Percentiles rank a stretch among this genome's conserved stretches.
These are phyloP conservation scores for Ophiostoma sp. DNA, from an alignment of 2,329 filamentous ascomycete species.

Conservation along the genomic window DNA sequence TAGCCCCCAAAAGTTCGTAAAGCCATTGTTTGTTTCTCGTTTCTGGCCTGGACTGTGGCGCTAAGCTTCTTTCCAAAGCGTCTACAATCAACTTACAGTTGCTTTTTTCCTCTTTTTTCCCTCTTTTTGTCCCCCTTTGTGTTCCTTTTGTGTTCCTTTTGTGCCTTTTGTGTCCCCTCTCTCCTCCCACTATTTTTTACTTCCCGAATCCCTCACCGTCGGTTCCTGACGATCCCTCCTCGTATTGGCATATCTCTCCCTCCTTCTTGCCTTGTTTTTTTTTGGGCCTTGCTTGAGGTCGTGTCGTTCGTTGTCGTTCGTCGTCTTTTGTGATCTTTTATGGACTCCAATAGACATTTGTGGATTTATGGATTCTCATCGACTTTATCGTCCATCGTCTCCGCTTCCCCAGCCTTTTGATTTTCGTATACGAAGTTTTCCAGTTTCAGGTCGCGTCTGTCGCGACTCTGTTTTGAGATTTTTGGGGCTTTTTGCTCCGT, in stretches of 20 bases:
- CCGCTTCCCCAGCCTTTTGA: slow-evolving; percentile 19
- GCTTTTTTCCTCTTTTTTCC: not conserved
- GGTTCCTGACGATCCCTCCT: slow-evolving; percentile 11
- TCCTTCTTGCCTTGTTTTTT: not conserved
- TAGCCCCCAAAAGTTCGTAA: slow-evolving; percentile 18
- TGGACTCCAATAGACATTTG: too few relatives aligned
- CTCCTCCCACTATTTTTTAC: not conserved
- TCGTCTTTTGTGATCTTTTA: not conserved
- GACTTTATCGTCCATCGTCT: not conserved
- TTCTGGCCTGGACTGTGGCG: not conserved
- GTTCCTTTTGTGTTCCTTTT: too few relatives aligned
- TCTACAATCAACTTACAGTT: not conserved
- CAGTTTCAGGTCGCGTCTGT: not conserved
- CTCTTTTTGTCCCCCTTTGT: not conserved
- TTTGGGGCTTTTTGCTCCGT: not conserved
- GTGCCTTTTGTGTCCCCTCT: too few relatives aligned
- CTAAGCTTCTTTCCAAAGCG: not conserved
- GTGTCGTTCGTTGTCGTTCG: not conserved
- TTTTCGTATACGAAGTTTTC: slow-evolving; percentile 17
- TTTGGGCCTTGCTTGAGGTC: not conserved
- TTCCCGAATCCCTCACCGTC: slow-evolving; percentile 1
- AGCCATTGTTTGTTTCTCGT: slow-evolving; percentile 1
- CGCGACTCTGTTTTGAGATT: not conserved
- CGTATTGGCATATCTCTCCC: not conserved
- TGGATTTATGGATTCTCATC: not conserved